Percentiles rank a stretch among this genome's conserved stretches.
These are phyloP conservation scores for Austroboletus niveus DNA, from an alignment of 1,284 basidiomycete genomes.

Conservation along the genomic window DNA sequence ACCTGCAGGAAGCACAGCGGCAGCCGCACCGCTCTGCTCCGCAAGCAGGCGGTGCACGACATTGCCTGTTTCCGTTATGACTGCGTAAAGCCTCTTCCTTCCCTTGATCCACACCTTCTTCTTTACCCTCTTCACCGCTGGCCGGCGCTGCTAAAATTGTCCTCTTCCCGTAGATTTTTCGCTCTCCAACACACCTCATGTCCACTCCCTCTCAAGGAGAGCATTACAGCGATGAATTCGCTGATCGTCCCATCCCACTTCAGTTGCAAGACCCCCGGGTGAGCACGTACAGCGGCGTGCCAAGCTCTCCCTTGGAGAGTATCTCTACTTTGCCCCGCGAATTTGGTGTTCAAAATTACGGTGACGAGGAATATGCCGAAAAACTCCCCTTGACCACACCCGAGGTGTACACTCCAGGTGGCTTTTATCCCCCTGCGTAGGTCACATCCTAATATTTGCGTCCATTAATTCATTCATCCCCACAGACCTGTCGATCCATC, in stretches of 20 bases:
- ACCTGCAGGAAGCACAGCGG: no score
- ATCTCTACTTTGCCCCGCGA: slow-evolving; percentile 54
- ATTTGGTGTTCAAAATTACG: slow-evolving; percentile 45
- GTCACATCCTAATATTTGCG: slow-evolving; percentile 23
- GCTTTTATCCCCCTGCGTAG: slow-evolving; percentile 72
- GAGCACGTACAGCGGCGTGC: slow-evolving; percentile 40
- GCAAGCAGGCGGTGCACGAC: slow-evolving; percentile 33
- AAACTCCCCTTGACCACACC: slow-evolving; percentile 62
- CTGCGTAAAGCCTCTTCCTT: slow-evolving; percentile 26
- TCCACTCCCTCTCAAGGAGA: slow-evolving; percentile 44
- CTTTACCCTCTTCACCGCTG: slow-evolving; percentile 4
- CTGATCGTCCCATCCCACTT: slow-evolving; percentile 62
- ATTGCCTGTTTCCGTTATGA: slow-evolving; percentile 32
- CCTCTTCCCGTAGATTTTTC: slow-evolving; percentile 8
- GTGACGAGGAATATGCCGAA: slow-evolving; percentile 67
- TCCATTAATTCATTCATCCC: background rate
- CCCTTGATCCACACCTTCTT: slow-evolving; percentile 10
- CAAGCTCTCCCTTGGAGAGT: slow-evolving; percentile 51
- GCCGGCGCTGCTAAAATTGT: slow-evolving; percentile 8
- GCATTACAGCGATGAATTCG: slow-evolving; percentile 66
- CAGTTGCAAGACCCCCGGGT: slow-evolving; percentile 44
- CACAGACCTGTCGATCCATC: slow-evolving; percentile 58
- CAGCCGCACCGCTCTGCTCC: no score
- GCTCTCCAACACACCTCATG: slow-evolving; percentile 34
- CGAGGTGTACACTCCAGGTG: slow-evolving; percentile 49